Conservation (phyloP, 345 rosid species). For the Cardamine occulta region DNA sequence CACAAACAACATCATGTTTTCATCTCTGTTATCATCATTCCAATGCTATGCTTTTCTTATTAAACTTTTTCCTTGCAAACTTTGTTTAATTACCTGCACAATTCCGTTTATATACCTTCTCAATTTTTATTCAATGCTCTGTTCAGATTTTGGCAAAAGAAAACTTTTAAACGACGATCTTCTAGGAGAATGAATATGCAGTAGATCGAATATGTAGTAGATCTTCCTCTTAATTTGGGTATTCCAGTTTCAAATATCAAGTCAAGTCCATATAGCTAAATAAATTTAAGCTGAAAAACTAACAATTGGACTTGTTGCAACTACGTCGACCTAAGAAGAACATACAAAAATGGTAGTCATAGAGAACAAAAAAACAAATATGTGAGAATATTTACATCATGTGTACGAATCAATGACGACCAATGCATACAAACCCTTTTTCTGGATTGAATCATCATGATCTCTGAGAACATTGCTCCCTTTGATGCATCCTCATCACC, state of each 20-base stretch:
- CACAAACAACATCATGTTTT: slow-evolving; percentile 38
- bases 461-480: slow-evolving; percentile 10
- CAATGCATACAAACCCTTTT: slow-evolving; percentile 3
- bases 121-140: neutral
- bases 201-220: slow-evolving; percentile 5
- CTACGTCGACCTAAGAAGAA: slow-evolving; percentile 1
- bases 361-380: slow-evolving; percentile 14
- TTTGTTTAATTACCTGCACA: neutral
- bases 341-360: slow-evolving; percentile 16
- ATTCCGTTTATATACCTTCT: neutral
- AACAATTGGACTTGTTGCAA: slow-evolving; percentile 14
- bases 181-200: slow-evolving; percentile 6
- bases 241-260: slow-evolving; percentile 2
- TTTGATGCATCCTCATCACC: slow-evolving; percentile 18
- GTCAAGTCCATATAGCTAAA: neutral
- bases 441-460: slow-evolving; percentile 13
- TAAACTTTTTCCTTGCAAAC: neutral
- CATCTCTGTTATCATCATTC: slow-evolving; percentile 28
- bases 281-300: slow-evolving; percentile 5
- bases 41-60: neutral
- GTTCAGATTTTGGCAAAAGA: neutral
- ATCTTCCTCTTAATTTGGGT: neutral
- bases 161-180: neutral
- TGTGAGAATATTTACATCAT: slow-evolving; percentile 37
- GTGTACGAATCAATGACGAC: slow-evolving; percentile 21